Evolutionary conservation across 2,329 filamentous ascomycete genomes (phyloP).

Genomic region (Onygenales sp.): DNA sequence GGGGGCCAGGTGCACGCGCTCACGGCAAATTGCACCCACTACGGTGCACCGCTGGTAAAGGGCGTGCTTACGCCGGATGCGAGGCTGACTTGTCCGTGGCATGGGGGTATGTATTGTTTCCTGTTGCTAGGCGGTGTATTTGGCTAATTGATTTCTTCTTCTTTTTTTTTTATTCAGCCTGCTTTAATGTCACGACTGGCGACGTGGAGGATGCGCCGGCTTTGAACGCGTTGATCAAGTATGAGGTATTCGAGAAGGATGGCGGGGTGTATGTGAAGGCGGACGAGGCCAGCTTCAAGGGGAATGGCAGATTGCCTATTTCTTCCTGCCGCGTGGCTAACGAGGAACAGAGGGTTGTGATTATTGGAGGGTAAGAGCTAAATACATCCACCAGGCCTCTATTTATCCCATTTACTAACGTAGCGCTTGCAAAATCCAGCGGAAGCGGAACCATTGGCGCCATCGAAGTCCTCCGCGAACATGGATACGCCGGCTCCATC

Average conservation of each 20-base stretch:
- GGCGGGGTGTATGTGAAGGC: constrained; percentile 77
- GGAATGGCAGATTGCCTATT: constrained; percentile 62
- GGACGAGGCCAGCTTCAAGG: constrained; percentile 68
- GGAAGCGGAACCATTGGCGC: constrained; percentile 76
- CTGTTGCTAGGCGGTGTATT: background rate
- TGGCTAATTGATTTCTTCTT: constrained; percentile 6
- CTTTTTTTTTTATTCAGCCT: constrained; percentile 48
- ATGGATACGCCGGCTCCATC: constrained; percentile 69
- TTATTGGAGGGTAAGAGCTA: constrained; percentile 59
- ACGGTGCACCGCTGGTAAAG: constrained; percentile 79
- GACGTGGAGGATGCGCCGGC: constrained; percentile 94
- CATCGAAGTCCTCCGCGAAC: constrained; percentile 71
- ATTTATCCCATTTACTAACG: background rate
- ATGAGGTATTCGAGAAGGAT: constrained; percentile 70
- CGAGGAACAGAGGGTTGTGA: constrained; percentile 59
- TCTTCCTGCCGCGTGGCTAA: constrained; percentile 57
- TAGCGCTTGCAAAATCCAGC: constrained; percentile 27
- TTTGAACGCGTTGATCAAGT: constrained; percentile 74
- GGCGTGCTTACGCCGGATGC: constrained; percentile 77
- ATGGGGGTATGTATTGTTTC: constrained; percentile 59
- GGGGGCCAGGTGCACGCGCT: constrained; percentile 68
- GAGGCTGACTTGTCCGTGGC: constrained; percentile 87
- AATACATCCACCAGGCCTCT: background rate
- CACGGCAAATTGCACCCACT: constrained; percentile 78
- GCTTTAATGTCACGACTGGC: constrained; percentile 80